Conservation (phyloP, 371 early-diverging fungal genomes). For the Rhizopus microsporus region DNA sequence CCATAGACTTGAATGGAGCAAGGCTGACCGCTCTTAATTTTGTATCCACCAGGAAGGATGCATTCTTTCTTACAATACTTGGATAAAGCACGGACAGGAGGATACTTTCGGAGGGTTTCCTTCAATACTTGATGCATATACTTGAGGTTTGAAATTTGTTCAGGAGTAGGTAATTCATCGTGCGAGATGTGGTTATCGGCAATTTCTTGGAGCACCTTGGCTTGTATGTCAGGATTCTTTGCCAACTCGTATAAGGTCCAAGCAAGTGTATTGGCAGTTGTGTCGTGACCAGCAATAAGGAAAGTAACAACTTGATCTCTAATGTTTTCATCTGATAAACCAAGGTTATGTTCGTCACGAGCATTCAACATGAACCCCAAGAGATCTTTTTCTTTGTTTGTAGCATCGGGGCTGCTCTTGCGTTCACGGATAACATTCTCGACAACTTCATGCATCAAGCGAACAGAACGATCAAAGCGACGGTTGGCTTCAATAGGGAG, state of each 20-base stretch:
- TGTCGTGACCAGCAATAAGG: slow-evolving; percentile 60
- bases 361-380: slow-evolving; percentile 63
- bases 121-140: slow-evolving; percentile 51
- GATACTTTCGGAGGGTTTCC: slow-evolving; percentile 55
- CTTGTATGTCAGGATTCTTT: slow-evolving; percentile 46
- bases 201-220: slow-evolving; percentile 54
- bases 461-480: slow-evolving; percentile 30
- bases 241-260: slow-evolving; percentile 51
- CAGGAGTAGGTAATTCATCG: slow-evolving; percentile 38
- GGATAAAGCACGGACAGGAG: slow-evolving; percentile 47
- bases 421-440: slow-evolving; percentile 41
- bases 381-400: slow-evolving; percentile 47
- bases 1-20: slow-evolving; percentile 30
- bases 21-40: slow-evolving; percentile 24
- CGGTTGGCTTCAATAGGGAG: slow-evolving; percentile 48
- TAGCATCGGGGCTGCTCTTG: slow-evolving; percentile 38
- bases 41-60: slow-evolving; percentile 50
- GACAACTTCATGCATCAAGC: slow-evolving; percentile 44
- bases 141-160: slow-evolving; percentile 48
- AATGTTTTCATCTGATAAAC: slow-evolving; percentile 52
- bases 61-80: slow-evolving; percentile 57
- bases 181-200: slow-evolving; percentile 45
- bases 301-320: slow-evolving; percentile 64
- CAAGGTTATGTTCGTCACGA: slow-evolving; percentile 38
- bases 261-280: slow-evolving; percentile 52